Percentiles rank a stretch among this genome's conserved stretches.
These are phyloP conservation scores for Calonectria pauciramosa DNA, from an alignment of 2,329 filamentous ascomycete species.

Conservation along the genomic window DNA sequence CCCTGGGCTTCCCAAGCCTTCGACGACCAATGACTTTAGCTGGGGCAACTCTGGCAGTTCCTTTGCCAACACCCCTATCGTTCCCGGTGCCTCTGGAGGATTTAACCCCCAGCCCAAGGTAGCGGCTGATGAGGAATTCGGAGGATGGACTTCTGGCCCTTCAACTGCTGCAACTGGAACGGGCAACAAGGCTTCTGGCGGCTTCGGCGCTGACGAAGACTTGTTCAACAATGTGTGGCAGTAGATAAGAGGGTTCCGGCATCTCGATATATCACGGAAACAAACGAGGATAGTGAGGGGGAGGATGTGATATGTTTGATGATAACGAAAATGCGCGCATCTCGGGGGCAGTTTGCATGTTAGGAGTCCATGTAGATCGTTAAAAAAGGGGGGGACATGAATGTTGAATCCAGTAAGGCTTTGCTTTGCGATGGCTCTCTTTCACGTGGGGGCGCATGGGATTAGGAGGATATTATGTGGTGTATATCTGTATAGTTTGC, in stretches of 20 bases:
- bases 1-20: conserved; percentile 60
- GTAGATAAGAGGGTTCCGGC: conserved; percentile 55
- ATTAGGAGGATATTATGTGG: conserved; percentile 1
- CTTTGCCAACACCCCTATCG: conserved; percentile 72
- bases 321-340: conserved; percentile 47
- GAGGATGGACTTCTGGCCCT: conserved; percentile 81
- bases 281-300: neutral
- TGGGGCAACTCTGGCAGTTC: conserved; percentile 64
- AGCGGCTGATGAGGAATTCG: conserved; percentile 93
- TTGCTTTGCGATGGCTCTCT: neutral
- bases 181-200: conserved; percentile 68
- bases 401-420: conserved; percentile 18
- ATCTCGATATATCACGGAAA: conserved; percentile 25
- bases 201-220: conserved; percentile 81
- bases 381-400: conserved; percentile 38
- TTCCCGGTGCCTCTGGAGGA: conserved; percentile 74
- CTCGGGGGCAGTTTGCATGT: conserved; percentile 52
- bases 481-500: conserved; percentile 13
- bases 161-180: conserved; percentile 53
- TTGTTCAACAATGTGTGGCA: conserved; percentile 97
- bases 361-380: conserved; percentile 50
- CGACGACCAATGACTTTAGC: conserved; percentile 73
- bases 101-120: conserved; percentile 78
- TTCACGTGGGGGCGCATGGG: neutral
- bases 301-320: conserved; percentile 30